These are phyloP conservation scores for Calonectria naviculata DNA, from an alignment of 2,329 filamentous ascomycete genomes.

Conservation along the genomic window DNA sequence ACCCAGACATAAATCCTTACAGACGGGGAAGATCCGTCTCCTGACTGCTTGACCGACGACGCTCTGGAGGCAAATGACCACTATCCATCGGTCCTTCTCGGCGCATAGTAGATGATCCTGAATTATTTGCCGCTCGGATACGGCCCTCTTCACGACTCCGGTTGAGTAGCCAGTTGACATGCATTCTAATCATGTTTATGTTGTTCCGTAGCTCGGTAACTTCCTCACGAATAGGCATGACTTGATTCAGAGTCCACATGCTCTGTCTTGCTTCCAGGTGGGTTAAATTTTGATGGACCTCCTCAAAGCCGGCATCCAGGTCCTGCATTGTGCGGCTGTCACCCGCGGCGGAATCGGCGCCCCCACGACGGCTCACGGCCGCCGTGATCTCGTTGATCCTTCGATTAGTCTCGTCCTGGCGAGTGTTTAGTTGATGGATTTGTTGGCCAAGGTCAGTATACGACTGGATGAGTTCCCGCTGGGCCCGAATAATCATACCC, in stretches of 20 bases:
- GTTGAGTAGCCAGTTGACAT: constrained; percentile 69
- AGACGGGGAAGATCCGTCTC: constrained; percentile 51
- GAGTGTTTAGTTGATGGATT: constrained; percentile 48
- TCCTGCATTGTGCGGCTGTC: constrained; percentile 59
- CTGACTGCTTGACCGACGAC: constrained; percentile 51
- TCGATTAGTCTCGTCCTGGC: constrained; percentile 47
- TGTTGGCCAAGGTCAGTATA: constrained; percentile 49
- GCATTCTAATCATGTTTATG: constrained; percentile 68
- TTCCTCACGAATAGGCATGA: constrained; percentile 70
- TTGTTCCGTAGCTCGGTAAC: constrained; percentile 69
- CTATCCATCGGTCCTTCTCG: constrained; percentile 44
- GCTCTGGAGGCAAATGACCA: constrained; percentile 44
- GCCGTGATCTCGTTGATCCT: constrained; percentile 53
- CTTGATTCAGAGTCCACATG: constrained; percentile 71
- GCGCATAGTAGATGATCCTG: constrained; percentile 44
- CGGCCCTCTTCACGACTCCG: constrained; percentile 60
- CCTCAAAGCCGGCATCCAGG: constrained; percentile 60
- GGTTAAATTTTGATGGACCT: constrained; percentile 65
- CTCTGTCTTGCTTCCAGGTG: constrained; percentile 70
- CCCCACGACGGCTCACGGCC: constrained; percentile 50
- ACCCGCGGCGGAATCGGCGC: constrained; percentile 56
- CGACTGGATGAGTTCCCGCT: constrained; percentile 60
- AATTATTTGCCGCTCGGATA: constrained; percentile 49
- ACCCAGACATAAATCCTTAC: constrained; percentile 28
- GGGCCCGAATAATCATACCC: constrained; percentile 60